phyloP scores from a whole-genome alignment of 371 early-diverging fungal species.

The Saksenaea oblongispora region DNA sequence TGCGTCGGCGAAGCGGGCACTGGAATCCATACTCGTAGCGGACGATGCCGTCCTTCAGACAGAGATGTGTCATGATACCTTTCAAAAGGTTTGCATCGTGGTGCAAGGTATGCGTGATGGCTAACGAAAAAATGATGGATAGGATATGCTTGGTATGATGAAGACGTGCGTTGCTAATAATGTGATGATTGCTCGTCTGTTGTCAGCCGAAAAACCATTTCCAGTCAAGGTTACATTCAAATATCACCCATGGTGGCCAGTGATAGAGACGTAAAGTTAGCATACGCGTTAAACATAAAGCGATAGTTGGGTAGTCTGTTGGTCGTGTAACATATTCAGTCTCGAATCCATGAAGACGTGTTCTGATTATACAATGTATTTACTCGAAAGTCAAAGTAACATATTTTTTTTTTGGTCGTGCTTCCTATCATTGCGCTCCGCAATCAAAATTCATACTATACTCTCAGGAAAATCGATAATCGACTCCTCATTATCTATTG shows the following conservation, averaged over 20 bases:
- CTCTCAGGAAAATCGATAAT: too few species aligned
- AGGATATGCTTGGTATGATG: conserved; percentile 48
- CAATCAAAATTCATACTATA: too few species aligned
- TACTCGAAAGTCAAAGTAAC: too few species aligned
- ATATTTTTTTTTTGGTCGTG: too few species aligned
- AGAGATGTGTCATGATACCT: conserved; percentile 47
- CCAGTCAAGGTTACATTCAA: conserved; percentile 35
- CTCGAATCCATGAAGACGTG: too few species aligned
- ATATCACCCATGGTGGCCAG: conserved; percentile 58
- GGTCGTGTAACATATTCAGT: too few species aligned
- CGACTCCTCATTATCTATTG: too few species aligned
- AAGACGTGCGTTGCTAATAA: conserved; percentile 46
- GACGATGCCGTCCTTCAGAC: conserved; percentile 19
- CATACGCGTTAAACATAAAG: not conserved
- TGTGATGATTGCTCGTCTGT: conserved; percentile 19
- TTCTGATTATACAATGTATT: too few species aligned
- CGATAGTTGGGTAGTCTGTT: not conserved
- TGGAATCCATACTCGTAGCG: conserved; percentile 19
- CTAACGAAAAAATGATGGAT: not conserved
- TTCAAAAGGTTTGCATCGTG: conserved; percentile 33
- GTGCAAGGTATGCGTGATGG: not conserved
- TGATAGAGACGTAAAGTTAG: not conserved
- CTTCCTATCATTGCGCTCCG: too few species aligned
- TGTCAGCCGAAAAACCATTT: conserved; percentile 15
- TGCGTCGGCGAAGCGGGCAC: conserved; percentile 25